Conservation (phyloP, 768 basidiomycete genomes). For the Termitomyces sp. region DNA sequence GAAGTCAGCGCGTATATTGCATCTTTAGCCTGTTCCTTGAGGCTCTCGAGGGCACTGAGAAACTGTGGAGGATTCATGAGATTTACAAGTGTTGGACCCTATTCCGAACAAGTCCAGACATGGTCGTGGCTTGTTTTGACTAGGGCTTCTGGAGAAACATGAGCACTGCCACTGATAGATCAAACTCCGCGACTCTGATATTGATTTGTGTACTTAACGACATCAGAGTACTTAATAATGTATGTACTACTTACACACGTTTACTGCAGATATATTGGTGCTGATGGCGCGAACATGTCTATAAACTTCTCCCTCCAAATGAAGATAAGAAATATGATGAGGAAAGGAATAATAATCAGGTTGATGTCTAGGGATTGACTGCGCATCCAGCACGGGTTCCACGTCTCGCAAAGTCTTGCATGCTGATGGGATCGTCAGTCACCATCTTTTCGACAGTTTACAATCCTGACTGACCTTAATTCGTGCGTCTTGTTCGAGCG, state of each 20-base stretch:
- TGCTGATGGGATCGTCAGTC: constrained; percentile 18
- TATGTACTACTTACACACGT: no score
- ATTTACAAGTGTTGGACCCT: neutral
- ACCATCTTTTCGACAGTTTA: neutral
- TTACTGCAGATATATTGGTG: constrained; percentile 1
- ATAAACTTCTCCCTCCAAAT: constrained; percentile 28
- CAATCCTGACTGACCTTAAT: constrained; percentile 1
- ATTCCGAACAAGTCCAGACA: neutral
- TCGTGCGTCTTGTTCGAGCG: constrained; percentile 17
- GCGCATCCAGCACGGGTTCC: constrained; percentile 26
- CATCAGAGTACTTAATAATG: no score
- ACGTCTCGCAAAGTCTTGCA: constrained; percentile 31
- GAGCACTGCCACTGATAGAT: constrained; percentile 7
- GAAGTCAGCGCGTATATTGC: constrained; percentile 79
- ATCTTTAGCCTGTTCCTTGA: constrained; percentile 78
- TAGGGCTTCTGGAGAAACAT: neutral
- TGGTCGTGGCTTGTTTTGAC: constrained; percentile 7
- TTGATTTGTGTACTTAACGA: no score
- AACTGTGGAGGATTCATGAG: constrained; percentile 32
- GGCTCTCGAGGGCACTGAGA: constrained; percentile 46
- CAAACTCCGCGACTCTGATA: neutral
- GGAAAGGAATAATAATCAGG: constrained; percentile 19
- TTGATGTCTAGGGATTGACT: constrained; percentile 14
- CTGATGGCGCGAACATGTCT: neutral
- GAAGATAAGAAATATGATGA: constrained; percentile 23